Percentiles rank a stretch among this genome's conserved stretches.
Conservation (phyloP, 176 grass and related monocot genomes). For the Avena sativa region DNA sequence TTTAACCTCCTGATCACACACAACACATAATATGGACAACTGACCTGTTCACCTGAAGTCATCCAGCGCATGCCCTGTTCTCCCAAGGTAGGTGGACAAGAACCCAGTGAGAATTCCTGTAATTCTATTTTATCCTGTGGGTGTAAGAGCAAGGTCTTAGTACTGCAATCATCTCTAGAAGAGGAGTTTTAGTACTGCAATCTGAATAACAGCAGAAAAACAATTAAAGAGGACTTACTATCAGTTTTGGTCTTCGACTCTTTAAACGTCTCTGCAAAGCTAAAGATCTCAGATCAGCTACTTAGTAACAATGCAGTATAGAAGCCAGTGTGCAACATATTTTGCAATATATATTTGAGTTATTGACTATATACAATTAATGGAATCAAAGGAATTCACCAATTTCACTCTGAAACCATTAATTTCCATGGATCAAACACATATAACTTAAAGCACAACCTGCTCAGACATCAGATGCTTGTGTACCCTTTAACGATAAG, state of each 20-base stretch:
- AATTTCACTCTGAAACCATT: conserved; percentile 9
- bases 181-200: conserved; percentile 26
- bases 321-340: conserved; percentile 17
- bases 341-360: conserved; percentile 6
- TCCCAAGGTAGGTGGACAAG: conserved; percentile 84
- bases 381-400: not conserved
- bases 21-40: conserved; percentile 37
- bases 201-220: conserved; percentile 36
- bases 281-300: conserved; percentile 30
- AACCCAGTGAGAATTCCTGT: conserved; percentile 87
- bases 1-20: conserved; percentile 17
- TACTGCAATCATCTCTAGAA: conserved; percentile 38
- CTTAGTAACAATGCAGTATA: conserved; percentile 11
- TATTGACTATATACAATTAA: not conserved
- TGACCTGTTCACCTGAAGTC: conserved; percentile 75
- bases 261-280: conserved; percentile 86
- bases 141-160: conserved; percentile 36
- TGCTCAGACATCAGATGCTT: not conserved
- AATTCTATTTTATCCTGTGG: conserved; percentile 94
- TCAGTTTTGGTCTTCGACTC: conserved; percentile 77
- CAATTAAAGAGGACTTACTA: conserved; percentile 65
- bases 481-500: not conserved
- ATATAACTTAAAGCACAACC: not conserved
- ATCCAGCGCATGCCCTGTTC: conserved; percentile 81
- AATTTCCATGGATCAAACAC: conserved; percentile 28